Evolutionary conservation across 2,329 filamentous ascomycete genomes (phyloP).

Genomic region (Nectriaceae sp.): DNA sequence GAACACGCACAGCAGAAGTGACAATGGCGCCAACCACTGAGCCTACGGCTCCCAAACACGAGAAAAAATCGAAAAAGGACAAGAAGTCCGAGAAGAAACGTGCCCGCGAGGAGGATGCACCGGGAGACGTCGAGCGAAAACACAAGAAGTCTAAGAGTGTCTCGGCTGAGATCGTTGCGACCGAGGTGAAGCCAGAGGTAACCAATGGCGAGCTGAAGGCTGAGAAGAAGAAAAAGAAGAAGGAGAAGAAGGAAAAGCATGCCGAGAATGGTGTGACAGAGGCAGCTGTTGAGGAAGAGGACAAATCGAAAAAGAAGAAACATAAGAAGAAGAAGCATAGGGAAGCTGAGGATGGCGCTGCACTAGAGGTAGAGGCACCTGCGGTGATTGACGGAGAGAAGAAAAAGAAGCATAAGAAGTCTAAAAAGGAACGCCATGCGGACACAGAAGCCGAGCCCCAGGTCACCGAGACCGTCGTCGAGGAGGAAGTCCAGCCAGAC

Average conservation of each 20-base stretch:
- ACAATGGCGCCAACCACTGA: slow-evolving; percentile 38
- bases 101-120: slow-evolving; percentile 43
- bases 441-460: slow-evolving; percentile 21
- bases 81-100: slow-evolving; percentile 41
- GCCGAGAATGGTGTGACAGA: slow-evolving; percentile 9
- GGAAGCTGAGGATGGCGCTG: slow-evolving; percentile 17
- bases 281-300: slow-evolving; percentile 11
- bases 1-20: slow-evolving; percentile 14
- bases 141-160: slow-evolving; percentile 54
- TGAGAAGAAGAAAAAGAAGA: slow-evolving; percentile 35
- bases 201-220: slow-evolving; percentile 34
- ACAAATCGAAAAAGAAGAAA: slow-evolving; percentile 26
- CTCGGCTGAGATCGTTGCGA: slow-evolving; percentile 29
- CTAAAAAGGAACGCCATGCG: slow-evolving; percentile 30
- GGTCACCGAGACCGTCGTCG: slow-evolving; percentile 5
- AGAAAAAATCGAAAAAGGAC: slow-evolving; percentile 44
- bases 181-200: slow-evolving; percentile 19
- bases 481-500: slow-evolving; percentile 19
- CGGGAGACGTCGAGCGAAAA: slow-evolving; percentile 44
- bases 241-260: slow-evolving; percentile 31
- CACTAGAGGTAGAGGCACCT: slow-evolving; percentile 11
- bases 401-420: slow-evolving; percentile 37
- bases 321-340: slow-evolving; percentile 35
- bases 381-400: slow-evolving; percentile 19
- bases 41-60: slow-evolving; percentile 32